Conservation (phyloP, 768 basidiomycete genomes). For the Russula abietina region DNA sequence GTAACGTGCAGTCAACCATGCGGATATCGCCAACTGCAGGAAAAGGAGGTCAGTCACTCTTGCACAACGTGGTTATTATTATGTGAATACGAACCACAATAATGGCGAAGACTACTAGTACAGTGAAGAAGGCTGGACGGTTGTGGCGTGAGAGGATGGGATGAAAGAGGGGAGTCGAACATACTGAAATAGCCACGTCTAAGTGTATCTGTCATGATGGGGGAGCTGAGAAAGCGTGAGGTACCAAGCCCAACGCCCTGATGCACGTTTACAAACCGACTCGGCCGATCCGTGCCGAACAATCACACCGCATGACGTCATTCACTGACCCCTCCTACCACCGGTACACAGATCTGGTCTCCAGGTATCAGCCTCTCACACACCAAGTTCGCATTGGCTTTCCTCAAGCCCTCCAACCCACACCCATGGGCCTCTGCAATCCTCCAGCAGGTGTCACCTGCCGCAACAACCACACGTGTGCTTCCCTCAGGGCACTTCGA, state of each 20-base stretch:
- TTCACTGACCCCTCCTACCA: background rate
- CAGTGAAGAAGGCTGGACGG: constrained; percentile 13
- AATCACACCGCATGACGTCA: constrained; percentile 3
- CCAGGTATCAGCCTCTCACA: constrained; percentile 24
- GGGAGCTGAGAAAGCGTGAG: background rate
- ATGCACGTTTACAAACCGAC: too few relatives aligned
- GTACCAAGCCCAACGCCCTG: background rate
- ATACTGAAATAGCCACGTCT: constrained; percentile 20
- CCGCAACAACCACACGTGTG: constrained; percentile 20
- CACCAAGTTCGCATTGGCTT: constrained; percentile 10
- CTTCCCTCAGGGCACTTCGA: constrained; percentile 21
- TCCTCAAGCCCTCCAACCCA: constrained; percentile 19
- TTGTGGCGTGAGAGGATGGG: background rate
- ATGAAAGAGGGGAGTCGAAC: background rate
- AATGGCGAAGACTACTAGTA: constrained; percentile 18
- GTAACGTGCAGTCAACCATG: constrained; percentile 64
- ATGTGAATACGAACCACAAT: constrained; percentile 17
- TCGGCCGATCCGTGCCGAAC: background rate
- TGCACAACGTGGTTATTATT: background rate
- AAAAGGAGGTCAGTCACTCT: background rate
- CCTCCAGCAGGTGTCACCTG: constrained; percentile 26
- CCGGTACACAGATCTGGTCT: constrained; percentile 23
- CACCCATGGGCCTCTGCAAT: constrained; percentile 22
- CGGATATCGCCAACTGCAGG: constrained; percentile 57
- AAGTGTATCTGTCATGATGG: constrained; percentile 7